Conservation (phyloP, 2,329 filamentous ascomycete genomes). For the Boeremia exigua region DNA sequence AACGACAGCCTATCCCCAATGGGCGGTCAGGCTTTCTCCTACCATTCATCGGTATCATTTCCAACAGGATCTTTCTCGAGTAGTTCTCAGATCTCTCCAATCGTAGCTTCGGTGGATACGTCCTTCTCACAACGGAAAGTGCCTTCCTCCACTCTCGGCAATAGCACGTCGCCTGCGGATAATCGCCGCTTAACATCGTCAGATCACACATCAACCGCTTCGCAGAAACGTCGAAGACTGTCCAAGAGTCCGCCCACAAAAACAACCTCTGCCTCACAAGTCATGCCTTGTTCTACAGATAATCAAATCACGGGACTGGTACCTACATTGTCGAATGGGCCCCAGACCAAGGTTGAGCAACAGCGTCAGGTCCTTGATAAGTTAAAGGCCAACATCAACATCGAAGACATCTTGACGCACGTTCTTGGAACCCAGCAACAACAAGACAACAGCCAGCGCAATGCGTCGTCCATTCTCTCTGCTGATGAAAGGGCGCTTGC, state of each 20-base stretch:
- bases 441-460: not conserved
- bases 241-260: not conserved
- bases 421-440: not conserved
- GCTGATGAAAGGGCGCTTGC: constrained; percentile 18
- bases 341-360: constrained; percentile 43
- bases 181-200: not conserved
- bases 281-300: not conserved
- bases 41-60: not conserved
- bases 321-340: constrained; percentile 6
- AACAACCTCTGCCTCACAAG: too few species aligned
- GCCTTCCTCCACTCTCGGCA: not conserved
- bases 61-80: not conserved
- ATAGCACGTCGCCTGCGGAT: not conserved
- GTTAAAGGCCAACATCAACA: constrained; percentile 26
- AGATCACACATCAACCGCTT: not conserved
- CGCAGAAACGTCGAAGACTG: not conserved
- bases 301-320: not conserved
- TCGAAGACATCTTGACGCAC: constrained; percentile 17
- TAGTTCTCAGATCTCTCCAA: not conserved
- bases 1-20: not conserved
- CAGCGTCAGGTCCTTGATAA: constrained; percentile 31
- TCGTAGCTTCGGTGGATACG: not conserved
- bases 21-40: not conserved
- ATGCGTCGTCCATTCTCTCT: not conserved
- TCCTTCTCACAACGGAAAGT: not conserved